Base-by-base conservation (phyloP, 257 asterid species). In the Verbascum thapsus region DNA sequence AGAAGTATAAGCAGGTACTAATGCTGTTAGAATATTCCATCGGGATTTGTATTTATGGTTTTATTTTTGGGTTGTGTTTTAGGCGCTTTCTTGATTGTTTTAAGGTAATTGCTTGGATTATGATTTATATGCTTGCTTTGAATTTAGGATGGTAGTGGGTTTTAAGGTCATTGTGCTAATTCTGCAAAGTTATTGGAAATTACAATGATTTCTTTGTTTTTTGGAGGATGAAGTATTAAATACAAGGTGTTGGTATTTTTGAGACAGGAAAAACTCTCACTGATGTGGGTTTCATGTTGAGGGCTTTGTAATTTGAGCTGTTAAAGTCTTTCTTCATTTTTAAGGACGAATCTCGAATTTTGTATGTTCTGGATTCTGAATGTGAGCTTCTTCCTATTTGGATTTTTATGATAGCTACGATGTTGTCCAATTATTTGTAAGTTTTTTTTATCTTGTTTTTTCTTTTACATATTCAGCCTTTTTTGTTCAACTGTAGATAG, bases 1-100 rank as follows among this genome's bases (percentile, higher is more conserved):
- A 49, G 74, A 94, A 81, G 78, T 94, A 90, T 76, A 94, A 85
- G 78, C 99, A 90, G 99, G 99, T 94, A 68, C 11, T 10, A 30
- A 7, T 23, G 3, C 10, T 18, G 7, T n/a, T 18, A 1, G 32
- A 10, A 42, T 11, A 34, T 45, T 19, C 18, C 6, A 26, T 51
- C 40, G 1, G 3, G 16, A 3, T 58, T 20, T 17, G 53, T 19
- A 8, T 3, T 15, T 37, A 6, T 5, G 10, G 15, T n/a, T 34
- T 72, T 0, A 2, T 15, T 11, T 66, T 1, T 44, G 64, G 7
- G 32, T 18, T 40, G 44, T 26, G 30, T 32, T 53, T 3, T 17
- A 0, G 34, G 8, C 2, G 19, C 12, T 34, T 32, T 43, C 10
- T 40, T 19, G 19, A 12, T 30, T 22, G 40, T 35, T 0, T 19